phyloP scores from a whole-genome alignment of 805 yeast genomes.

The Wickerhamomyces sydowiorum region DNA sequence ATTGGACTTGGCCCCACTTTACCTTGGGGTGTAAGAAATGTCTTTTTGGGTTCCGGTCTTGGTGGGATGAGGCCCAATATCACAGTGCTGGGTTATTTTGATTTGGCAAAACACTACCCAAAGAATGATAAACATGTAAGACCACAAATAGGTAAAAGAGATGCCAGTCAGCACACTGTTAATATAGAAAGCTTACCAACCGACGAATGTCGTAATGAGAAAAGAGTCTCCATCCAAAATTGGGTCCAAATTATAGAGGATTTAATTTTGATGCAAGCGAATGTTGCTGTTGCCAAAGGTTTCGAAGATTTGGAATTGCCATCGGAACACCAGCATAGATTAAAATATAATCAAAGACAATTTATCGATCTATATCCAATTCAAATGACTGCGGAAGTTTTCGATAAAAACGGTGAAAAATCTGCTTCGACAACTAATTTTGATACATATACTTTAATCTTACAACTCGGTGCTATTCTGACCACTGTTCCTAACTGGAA shows the following conservation, averaged over 20 bases:
- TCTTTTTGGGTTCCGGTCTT: constrained; percentile 88
- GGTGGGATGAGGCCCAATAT: constrained; percentile 99
- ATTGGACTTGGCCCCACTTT: constrained; percentile 81
- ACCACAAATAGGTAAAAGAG: constrained; percentile 4
- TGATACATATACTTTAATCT: constrained; percentile 90
- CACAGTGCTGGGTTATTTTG: constrained; percentile 86
- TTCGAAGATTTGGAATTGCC: constrained; percentile 70
- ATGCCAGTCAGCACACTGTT: constrained; percentile 15
- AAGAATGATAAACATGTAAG: constrained; percentile 1
- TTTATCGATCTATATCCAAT: constrained; percentile 92
- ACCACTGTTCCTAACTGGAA: constrained; percentile 95
- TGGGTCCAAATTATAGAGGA: constrained; percentile 96
- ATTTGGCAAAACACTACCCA: constrained; percentile 37
- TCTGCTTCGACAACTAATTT: constrained; percentile 81
- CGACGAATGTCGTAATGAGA: constrained; percentile 67
- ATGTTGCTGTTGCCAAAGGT: constrained; percentile 91
- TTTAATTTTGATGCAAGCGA: constrained; percentile 78
- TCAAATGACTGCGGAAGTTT: constrained; percentile 86
- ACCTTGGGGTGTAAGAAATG: constrained; percentile 94
- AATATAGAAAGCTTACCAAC: constrained; percentile 60
- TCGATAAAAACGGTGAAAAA: constrained; percentile 56
- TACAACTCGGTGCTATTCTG: constrained; percentile 90
- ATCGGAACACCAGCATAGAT: constrained; percentile 25
- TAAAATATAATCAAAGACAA: constrained; percentile 31
- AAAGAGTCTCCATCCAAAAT: constrained; percentile 61